Conservation (phyloP, 129 eudicot genomes). For the Chrysanthemum makinoi region DNA sequence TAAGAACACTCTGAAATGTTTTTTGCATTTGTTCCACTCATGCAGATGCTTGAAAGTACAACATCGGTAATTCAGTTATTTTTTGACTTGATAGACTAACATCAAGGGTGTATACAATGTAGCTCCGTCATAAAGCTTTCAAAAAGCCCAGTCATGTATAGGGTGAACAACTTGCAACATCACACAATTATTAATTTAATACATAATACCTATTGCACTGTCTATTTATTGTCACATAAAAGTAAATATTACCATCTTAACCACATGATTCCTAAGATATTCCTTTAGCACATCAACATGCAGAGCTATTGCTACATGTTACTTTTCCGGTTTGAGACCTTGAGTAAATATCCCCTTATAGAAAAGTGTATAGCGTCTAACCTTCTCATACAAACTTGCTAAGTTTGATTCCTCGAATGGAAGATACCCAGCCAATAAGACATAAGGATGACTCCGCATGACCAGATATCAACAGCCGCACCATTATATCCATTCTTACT, state of each 20-base stretch:
- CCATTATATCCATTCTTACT: too few species aligned
- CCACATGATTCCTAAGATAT: conserved; percentile 8
- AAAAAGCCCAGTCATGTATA: conserved; percentile 13
- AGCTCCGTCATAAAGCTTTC: too few species aligned
- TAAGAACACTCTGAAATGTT: too few species aligned
- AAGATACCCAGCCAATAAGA: conserved; percentile 82
- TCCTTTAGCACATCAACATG: neutral
- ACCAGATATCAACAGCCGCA: too few species aligned
- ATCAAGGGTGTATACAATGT: too few species aligned
- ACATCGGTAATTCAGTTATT: too few species aligned
- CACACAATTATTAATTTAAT: neutral
- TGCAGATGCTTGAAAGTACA: too few species aligned
- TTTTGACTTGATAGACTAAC: too few species aligned
- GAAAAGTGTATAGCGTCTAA: conserved; percentile 18
- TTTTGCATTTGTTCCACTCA: too few species aligned
- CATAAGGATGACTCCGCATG: conserved; percentile 28
- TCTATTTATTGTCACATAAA: neutral
- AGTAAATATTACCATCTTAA: conserved; percentile 6
- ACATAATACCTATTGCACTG: neutral
- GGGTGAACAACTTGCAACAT: conserved; percentile 20
- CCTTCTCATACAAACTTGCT: conserved; percentile 78
- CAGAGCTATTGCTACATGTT: too few species aligned
- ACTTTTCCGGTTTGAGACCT: too few species aligned
- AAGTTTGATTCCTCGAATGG: conserved; percentile 92
- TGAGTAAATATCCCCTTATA: neutral